A percentile compares a stretch with the other conserved stretches of the same genome.
phyloP scores from a whole-genome alignment of 768 basidiomycete genomes.

The Kwoniella newhampshirensis region DNA sequence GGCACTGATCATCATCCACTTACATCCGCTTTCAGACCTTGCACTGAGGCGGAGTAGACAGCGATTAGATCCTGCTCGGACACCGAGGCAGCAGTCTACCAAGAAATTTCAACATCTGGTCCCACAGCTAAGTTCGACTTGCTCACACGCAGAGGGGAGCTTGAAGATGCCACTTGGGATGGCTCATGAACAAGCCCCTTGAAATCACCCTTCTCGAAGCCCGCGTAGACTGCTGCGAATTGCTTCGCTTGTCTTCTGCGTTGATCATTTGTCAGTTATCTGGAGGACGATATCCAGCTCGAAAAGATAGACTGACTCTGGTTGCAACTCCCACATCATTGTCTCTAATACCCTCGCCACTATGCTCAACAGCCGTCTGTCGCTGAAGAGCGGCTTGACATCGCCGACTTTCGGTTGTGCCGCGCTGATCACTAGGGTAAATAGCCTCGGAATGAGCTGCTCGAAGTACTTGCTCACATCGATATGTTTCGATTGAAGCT shows the following conservation, averaged over 20 bases:
- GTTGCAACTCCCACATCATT: slow-evolving; percentile 64
- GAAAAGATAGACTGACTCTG: slow-evolving; percentile 62
- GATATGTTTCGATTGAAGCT: slow-evolving; percentile 60
- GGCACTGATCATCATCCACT: slow-evolving; percentile 25
- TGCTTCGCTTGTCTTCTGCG: slow-evolving; percentile 64
- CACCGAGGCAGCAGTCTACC: slow-evolving; percentile 57
- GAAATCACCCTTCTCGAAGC: slow-evolving; percentile 62
- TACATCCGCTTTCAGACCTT: slow-evolving; percentile 70
- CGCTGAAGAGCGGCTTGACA: slow-evolving; percentile 40
- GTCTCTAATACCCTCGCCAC: slow-evolving; percentile 68
- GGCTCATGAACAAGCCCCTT: slow-evolving; percentile 62
- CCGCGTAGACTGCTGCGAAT: slow-evolving; percentile 61
- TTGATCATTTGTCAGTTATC: slow-evolving; percentile 7
- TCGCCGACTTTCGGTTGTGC: slow-evolving; percentile 41
- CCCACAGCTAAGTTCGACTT: slow-evolving; percentile 12
- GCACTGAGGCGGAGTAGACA: slow-evolving; percentile 66
- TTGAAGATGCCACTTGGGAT: slow-evolving; percentile 56
- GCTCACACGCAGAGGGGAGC: slow-evolving; percentile 31
- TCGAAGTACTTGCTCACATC: slow-evolving; percentile 83
- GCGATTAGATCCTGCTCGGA: slow-evolving; percentile 65
- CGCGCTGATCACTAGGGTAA: slow-evolving; percentile 62
- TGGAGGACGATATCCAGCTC: no score
- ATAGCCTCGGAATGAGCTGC: slow-evolving; percentile 68
- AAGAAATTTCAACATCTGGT: neutral
- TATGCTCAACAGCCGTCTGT: slow-evolving; percentile 62